Evolutionary conservation across 306 rosid species (phyloP).

Genomic region (Senna tora): DNA sequence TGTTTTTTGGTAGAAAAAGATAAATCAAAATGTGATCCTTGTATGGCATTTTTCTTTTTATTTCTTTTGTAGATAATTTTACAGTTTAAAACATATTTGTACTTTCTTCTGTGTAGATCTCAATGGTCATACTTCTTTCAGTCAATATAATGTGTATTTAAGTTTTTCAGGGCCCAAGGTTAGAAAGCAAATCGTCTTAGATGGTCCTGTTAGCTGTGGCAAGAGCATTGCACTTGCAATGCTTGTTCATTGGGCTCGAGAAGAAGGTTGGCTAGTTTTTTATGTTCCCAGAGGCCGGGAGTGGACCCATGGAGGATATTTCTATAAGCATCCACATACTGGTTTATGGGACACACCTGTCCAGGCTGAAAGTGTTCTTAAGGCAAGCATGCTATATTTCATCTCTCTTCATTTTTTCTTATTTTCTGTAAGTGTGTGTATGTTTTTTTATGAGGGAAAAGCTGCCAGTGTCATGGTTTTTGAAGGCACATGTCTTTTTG

Average conservation of each 20-base stretch:
- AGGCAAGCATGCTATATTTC: constrained; percentile 52
- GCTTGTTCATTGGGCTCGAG: constrained; percentile 99
- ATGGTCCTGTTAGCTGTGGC: constrained; percentile 90
- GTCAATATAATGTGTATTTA: constrained; percentile 29
- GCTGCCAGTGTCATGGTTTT: not conserved
- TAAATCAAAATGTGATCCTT: not conserved
- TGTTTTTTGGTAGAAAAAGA: not conserved
- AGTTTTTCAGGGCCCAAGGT: constrained; percentile 60
- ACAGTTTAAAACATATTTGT: not conserved
- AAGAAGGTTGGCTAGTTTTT: constrained; percentile 96
- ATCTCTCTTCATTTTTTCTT: not conserved
- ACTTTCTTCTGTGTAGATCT: not conserved
- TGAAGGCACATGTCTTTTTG: not conserved
- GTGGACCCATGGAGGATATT: constrained; percentile 94
- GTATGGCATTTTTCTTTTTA: not conserved
- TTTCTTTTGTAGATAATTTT: not conserved
- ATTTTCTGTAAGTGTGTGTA: not conserved
- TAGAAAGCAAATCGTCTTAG: constrained; percentile 84
- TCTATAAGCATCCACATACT: constrained; percentile 68
- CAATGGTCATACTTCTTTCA: not conserved
- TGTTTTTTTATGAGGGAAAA: not conserved
- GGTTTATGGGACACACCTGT: constrained; percentile 95
- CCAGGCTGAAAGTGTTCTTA: constrained; percentile 81
- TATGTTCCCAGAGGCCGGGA: constrained; percentile 83
- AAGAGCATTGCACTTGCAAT: constrained; percentile 88